A percentile compares a stretch with the other conserved stretches of the same genome.
Evolutionary conservation across 2,329 filamentous ascomycete genomes (phyloP).

Genomic region (Xylaria sp.): DNA sequence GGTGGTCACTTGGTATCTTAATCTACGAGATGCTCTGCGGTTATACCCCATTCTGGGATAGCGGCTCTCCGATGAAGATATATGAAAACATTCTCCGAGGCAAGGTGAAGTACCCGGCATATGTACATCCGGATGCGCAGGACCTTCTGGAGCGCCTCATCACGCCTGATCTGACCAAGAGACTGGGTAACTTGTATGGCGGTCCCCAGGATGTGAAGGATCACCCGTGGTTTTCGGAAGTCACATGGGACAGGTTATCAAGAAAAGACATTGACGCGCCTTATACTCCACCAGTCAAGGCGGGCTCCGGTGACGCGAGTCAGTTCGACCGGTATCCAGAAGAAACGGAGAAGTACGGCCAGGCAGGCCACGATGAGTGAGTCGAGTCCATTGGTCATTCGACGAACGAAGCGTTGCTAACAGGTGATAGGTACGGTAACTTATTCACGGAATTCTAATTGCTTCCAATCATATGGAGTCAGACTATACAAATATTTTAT

Average conservation of each 20-base stretch:
- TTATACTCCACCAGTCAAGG: slow-evolving; percentile 94
- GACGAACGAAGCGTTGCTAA: slow-evolving; percentile 3
- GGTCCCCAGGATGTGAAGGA: slow-evolving; percentile 92
- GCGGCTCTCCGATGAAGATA: slow-evolving; percentile 97
- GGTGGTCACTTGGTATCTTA: slow-evolving; percentile 97
- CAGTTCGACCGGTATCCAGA: slow-evolving; percentile 98
- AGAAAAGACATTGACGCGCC: slow-evolving; percentile 98
- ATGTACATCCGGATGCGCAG: slow-evolving; percentile 92
- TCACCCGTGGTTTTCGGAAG: slow-evolving; percentile 95
- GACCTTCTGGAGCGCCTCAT: slow-evolving; percentile 92
- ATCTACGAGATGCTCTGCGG: slow-evolving; percentile 99
- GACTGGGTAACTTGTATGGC: slow-evolving; percentile 90
- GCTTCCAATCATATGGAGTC: slow-evolving; percentile 5
- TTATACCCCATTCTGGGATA: slow-evolving; percentile 99
- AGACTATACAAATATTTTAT: not conserved
- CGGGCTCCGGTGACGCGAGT: slow-evolving; percentile 91
- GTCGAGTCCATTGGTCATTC: slow-evolving; percentile 49
- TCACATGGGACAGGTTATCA: slow-evolving; percentile 93
- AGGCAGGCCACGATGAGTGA: slow-evolving; percentile 81
- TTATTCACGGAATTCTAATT: slow-evolving; percentile 76
- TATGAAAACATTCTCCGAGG: slow-evolving; percentile 99
- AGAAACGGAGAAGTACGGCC: slow-evolving; percentile 91
- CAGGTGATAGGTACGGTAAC: slow-evolving; percentile 67
- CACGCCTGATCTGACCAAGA: slow-evolving; percentile 92
- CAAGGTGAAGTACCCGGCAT: slow-evolving; percentile 94